Evolutionary conservation across 306 rosid genomes (phyloP), one percentile per base, ranked within the genome.

Genomic region (Castanea sativa): DNA sequence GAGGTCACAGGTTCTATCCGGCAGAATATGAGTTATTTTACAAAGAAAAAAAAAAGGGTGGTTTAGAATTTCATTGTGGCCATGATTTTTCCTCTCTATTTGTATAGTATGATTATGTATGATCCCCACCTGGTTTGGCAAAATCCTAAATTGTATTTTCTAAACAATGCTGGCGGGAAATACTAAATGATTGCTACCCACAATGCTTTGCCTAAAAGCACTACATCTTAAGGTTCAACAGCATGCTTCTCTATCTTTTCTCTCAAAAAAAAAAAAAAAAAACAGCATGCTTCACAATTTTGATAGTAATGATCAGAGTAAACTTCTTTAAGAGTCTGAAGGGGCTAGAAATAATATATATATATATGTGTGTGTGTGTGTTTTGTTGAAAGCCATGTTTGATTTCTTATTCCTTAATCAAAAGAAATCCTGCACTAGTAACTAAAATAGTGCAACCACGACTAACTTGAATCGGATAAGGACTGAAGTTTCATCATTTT

Each of bases 381-480:
- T 23, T 23, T 23, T 23, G 11, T 63, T 29, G 15, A 29, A 14
- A 67, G 43, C 19, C 23, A 33, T 4, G 23, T 67, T 33, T 33
- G n/a, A 58, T 13, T 27, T 27, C 4, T 63, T 29, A 13, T 32
- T 67, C 71, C 25, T 32, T 19, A 5, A 67, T 67, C 71, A 33
- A 67, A 8, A 32, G 27, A 8, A 63, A 63, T 29, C 41, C 38
- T 63, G 69, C 35, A 29, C 38, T 5, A 63, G 4, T 5, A 63
- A 63, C 8, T 23, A 3, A 49, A 15, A 14, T 14, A 16, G 6
- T 29, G 43, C 70, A 14, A 64, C 7, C n/a, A 51, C 41, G 65
- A 32, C 59, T 8, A 74, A 56, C 32, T 63, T 80, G 75, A 53
- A 76, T 35, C 11, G 18, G 63, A 65, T 71, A 52, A 52, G 51